phyloP scores from a whole-genome alignment of 345 rosid genomes.

The Boechera stricta region DNA sequence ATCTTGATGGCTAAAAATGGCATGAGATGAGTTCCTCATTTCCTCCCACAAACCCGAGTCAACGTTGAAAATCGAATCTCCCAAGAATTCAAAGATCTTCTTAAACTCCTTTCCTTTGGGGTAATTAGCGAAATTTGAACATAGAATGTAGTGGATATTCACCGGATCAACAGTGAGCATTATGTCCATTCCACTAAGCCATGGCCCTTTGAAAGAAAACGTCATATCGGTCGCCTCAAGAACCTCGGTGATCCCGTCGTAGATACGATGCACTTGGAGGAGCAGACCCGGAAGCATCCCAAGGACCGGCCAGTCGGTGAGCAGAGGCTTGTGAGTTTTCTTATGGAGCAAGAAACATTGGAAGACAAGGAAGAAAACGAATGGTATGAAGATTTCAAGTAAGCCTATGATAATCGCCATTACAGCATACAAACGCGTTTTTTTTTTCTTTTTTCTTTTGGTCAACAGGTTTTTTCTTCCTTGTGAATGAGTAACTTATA shows the following conservation, averaged over 20 bases:
- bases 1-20: too few relatives aligned
- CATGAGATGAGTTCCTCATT: too few relatives aligned
- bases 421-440: too few relatives aligned
- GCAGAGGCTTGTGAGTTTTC: neutral
- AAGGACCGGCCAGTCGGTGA: conserved; percentile 1
- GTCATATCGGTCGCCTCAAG: neutral
- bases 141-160: neutral
- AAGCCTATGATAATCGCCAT: too few relatives aligned
- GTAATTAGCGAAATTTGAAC: neutral
- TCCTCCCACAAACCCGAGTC: too few relatives aligned
- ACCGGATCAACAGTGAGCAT: neutral
- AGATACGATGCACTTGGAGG: neutral
- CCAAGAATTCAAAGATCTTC: neutral
- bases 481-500: too few relatives aligned
- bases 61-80: too few relatives aligned
- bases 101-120: neutral
- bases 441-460: too few relatives aligned
- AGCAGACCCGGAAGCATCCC: neutral
- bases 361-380: conserved; percentile 26
- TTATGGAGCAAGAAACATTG: neutral
- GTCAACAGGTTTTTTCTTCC: too few relatives aligned
- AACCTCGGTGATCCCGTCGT: neutral
- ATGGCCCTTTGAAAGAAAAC: neutral
- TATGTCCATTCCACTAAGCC: neutral
- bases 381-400: neutral